These are phyloP conservation scores for Coprinopsis strossmayeri DNA, from an alignment of 768 basidiomycete genomes.

Conservation along the genomic window DNA sequence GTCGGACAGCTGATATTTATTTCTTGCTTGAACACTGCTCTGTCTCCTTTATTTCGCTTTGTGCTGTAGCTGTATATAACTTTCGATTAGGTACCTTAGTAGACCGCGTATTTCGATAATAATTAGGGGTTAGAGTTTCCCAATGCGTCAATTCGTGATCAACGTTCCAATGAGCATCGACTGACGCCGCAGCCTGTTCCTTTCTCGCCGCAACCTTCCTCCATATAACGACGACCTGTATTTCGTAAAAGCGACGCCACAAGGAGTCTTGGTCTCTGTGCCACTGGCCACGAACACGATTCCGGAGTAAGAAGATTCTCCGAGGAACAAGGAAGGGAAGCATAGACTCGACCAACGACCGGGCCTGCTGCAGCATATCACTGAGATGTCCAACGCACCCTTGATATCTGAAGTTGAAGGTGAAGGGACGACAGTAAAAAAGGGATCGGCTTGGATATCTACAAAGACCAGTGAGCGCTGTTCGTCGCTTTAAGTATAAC, in stretches of 20 bases:
- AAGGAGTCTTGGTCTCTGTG: neutral
- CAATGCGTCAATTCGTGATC: neutral
- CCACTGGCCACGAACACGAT: neutral
- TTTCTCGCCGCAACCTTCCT: neutral
- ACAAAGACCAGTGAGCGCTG: conserved; percentile 45
- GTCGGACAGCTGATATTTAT: neutral
- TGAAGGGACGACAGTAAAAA: conserved; percentile 27
- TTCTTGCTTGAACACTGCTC: too few species aligned
- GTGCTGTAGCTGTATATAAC: neutral
- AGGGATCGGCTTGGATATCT: conserved; percentile 33
- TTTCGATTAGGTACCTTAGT: neutral
- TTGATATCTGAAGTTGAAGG: conserved; percentile 26
- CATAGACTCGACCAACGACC: too few species aligned
- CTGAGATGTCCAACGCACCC: conserved; percentile 21
- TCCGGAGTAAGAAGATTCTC: neutral
- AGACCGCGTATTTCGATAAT: too few species aligned
- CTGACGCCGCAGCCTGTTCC: neutral
- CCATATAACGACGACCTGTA: neutral
- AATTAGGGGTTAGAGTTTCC: neutral
- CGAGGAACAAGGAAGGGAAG: too few species aligned
- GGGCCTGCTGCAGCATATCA: neutral
- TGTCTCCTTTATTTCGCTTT: neutral
- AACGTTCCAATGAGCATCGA: neutral
- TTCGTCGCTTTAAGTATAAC: too few species aligned
- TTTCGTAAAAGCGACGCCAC: neutral